A percentile compares a stretch with the other conserved stretches of the same genome.
phyloP scores from a whole-genome alignment of 2,329 filamentous ascomycete genomes.

The Chalara sp. region DNA sequence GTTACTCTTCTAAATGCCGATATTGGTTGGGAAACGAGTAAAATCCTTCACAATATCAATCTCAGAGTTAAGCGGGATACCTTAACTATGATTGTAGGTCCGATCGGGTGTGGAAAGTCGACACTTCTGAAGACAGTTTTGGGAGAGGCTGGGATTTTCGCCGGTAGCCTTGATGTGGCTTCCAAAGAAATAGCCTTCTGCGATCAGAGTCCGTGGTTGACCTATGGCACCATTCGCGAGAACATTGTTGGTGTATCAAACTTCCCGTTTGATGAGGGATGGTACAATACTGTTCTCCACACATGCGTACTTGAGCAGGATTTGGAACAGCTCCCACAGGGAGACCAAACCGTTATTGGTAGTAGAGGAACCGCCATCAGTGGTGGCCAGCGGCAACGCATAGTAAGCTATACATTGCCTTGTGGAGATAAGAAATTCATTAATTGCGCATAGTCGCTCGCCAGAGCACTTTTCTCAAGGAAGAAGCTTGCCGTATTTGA shows the following conservation, averaged over 20 bases:
- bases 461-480: slow-evolving; percentile 14
- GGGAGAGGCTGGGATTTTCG: slow-evolving; percentile 10
- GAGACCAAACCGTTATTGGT: slow-evolving; percentile 24
- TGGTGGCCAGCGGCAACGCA: slow-evolving; percentile 18
- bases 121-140: slow-evolving; percentile 19
- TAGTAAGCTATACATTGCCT: slow-evolving; percentile 5
- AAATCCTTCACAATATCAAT: slow-evolving; percentile 6
- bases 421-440: too few species aligned
- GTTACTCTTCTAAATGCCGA: too few species aligned
- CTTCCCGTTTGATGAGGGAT: slow-evolving; percentile 18
- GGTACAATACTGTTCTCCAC: slow-evolving; percentile 17
- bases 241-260: slow-evolving; percentile 1
- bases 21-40: background rate
- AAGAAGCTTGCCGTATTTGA: slow-evolving; percentile 15
- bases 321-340: slow-evolving; percentile 16
- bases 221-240: slow-evolving; percentile 30
- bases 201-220: slow-evolving; percentile 37
- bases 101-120: slow-evolving; percentile 24
- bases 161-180: slow-evolving; percentile 4
- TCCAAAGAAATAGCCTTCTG: slow-evolving; percentile 31
- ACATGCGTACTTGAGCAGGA: slow-evolving; percentile 16
- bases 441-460: slow-evolving; percentile 27
- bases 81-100: slow-evolving; percentile 20
- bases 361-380: slow-evolving; percentile 20
- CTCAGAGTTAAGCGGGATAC: slow-evolving; percentile 1